Conservation (phyloP, 225 moss, liverwort and hornwort species). For the Marchantia paleacea region DNA sequence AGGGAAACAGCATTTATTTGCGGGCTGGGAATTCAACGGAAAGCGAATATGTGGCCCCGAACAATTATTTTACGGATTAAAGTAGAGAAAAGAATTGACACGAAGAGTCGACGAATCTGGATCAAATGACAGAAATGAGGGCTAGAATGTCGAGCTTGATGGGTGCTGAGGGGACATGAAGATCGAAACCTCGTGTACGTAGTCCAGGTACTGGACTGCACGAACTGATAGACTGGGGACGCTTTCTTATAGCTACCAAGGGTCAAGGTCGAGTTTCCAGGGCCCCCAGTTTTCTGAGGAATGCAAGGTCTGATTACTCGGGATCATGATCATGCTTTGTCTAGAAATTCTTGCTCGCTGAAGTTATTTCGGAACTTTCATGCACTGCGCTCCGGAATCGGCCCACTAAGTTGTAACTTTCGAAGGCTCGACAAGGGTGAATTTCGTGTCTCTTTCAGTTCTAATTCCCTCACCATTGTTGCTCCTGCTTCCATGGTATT, state of each 20-base stretch:
- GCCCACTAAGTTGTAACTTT: background rate
- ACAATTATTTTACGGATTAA: background rate
- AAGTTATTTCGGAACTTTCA: background rate
- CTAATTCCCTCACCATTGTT: background rate
- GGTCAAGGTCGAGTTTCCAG: background rate
- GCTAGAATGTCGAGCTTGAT: constrained; percentile 12
- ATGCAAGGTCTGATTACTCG: background rate
- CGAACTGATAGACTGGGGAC: background rate
- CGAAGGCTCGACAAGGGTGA: background rate
- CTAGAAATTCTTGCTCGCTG: background rate
- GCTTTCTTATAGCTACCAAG: background rate
- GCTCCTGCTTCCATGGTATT: background rate
- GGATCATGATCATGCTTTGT: background rate
- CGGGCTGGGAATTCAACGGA: background rate
- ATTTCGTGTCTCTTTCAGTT: background rate
- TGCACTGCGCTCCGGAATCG: background rate
- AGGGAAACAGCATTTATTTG: no score
- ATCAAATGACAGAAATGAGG: background rate
- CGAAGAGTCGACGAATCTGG: background rate
- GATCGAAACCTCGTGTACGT: background rate
- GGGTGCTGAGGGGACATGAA: background rate
- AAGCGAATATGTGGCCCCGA: background rate
- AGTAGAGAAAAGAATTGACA: background rate
- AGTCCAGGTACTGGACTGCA: background rate
- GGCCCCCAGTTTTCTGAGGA: background rate